Percentiles rank a stretch among this genome's conserved stretches.
These are phyloP conservation scores for Eremochloa ophiuroides DNA, from an alignment of 176 grass and related monocot species.

Conservation along the genomic window DNA sequence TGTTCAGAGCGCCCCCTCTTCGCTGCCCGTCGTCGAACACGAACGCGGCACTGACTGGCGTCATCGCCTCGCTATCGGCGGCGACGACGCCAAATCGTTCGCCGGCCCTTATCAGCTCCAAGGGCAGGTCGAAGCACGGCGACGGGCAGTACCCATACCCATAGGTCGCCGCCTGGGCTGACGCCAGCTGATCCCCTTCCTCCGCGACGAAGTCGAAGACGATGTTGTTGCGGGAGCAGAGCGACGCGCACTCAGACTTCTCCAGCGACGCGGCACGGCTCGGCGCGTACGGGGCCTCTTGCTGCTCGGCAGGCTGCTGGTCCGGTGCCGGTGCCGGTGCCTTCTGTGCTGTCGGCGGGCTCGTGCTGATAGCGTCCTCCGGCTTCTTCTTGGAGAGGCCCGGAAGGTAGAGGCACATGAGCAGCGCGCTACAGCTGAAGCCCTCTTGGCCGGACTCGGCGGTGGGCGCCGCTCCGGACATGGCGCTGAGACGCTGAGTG, in stretches of 20 bases:
- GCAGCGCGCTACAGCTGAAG: slow-evolving; percentile 40
- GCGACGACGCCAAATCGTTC: background rate
- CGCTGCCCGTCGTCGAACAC: slow-evolving; percentile 4
- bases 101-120: slow-evolving; percentile 31
- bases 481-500: background rate
- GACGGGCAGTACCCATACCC: slow-evolving; percentile 53
- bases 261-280: slow-evolving; percentile 10
- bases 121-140: slow-evolving; percentile 50
- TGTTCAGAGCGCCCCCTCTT: slow-evolving; percentile 14
- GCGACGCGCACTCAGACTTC: slow-evolving; percentile 31
- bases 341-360: background rate
- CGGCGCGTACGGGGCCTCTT: background rate
- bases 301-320: background rate
- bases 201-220: slow-evolving; percentile 32
- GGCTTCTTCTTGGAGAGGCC: slow-evolving; percentile 47
- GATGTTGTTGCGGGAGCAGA: slow-evolving; percentile 43
- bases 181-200: background rate
- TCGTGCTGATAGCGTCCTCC: background rate
- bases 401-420: slow-evolving; percentile 32
- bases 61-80: background rate
- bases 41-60: slow-evolving; percentile 29
- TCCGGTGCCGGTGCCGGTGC: background rate
- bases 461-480: slow-evolving; percentile 14
- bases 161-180: too few species aligned
- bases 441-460: slow-evolving; percentile 5